Base-by-base conservation (phyloP, 164 flowering plant genomes). In the Vitis amurensis region DNA sequence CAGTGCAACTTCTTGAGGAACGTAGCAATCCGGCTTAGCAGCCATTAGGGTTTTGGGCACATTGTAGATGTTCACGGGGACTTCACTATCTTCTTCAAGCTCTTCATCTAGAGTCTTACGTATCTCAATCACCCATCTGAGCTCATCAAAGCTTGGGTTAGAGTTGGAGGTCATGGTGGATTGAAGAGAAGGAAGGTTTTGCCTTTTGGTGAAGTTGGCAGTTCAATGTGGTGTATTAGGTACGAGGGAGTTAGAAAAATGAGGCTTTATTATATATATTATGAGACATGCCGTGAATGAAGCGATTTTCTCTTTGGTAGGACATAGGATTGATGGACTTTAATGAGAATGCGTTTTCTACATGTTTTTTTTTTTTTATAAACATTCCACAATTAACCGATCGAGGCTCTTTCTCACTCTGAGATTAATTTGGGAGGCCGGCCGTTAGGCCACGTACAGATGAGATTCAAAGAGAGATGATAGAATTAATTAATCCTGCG, bases 1-100 rank as follows among this genome's bases (percentile, higher is more conserved):
- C 11, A 87, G 11, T 3, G 88, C 84, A 7, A 87, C 83, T 65
- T 76, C 73, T 29, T 85, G 87, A 2, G 91, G 91, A 11, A 68
- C 73, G 70, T 80, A 87, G 1, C 67, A 75, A 17, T 81, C 84
- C 0, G 87, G 87, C 48, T 80, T 27, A 49, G 17, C 67, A 1
- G 64, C 44, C 76, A 79, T 58, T 19, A 88, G 63, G 2, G 76
- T 3, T 68, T 80, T 83, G 1, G 90, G 90, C 23, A 87, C 90
- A 37, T 59, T 71, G 76, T 77, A 83, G 58, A 87, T 86, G 74
- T 77, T 61, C 2, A 83, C 81, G 0, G 86, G 84, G 44, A 72
- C 50, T 8, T 79, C 80, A 2, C 2, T 61, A 2, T 80, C 80
- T 8, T 85, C 83, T 30, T 85, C 89, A 0, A 68, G 61, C 19